Percentiles rank a stretch among this genome's conserved stretches.
These are phyloP conservation scores for Xylariaceae sp. DNA, from an alignment of 2,329 filamentous ascomycete genomes.

Conservation along the genomic window DNA sequence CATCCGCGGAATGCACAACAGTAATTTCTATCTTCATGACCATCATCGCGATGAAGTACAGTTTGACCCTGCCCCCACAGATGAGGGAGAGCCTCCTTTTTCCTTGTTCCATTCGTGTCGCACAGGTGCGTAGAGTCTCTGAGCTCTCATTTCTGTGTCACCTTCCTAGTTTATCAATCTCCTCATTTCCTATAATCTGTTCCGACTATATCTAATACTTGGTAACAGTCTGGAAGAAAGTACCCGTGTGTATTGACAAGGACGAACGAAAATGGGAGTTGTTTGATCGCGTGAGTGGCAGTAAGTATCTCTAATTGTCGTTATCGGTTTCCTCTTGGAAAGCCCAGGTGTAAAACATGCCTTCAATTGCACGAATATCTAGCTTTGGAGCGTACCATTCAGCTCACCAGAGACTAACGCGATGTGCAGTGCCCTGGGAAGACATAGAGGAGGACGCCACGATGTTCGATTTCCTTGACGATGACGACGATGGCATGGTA, in stretches of 20 bases:
- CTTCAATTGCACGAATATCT: too few relatives aligned
- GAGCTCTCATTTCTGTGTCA: too few relatives aligned
- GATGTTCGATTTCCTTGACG: slow-evolving; percentile 26
- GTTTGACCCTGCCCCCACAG: slow-evolving; percentile 39
- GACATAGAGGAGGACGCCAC: slow-evolving; percentile 28
- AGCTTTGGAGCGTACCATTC: too few relatives aligned
- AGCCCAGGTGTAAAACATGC: too few relatives aligned
- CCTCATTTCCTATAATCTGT: too few relatives aligned
- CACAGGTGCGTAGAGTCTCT: too few relatives aligned
- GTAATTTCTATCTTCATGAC: slow-evolving; percentile 28
- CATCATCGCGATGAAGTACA: slow-evolving; percentile 23
- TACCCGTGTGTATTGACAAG: slow-evolving; percentile 38
- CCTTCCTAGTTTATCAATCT: too few relatives aligned
- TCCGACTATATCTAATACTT: too few relatives aligned
- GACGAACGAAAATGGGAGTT: slow-evolving; percentile 45
- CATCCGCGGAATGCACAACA: slow-evolving; percentile 37
- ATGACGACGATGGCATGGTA: slow-evolving; percentile 21
- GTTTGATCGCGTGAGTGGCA: slow-evolving; percentile 37
- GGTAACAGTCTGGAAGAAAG: slow-evolving; percentile 50
- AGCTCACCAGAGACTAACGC: too few relatives aligned
- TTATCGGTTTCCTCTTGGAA: too few relatives aligned
- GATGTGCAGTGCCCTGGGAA: slow-evolving; percentile 21
- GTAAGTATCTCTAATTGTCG: not conserved
- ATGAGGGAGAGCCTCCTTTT: slow-evolving; percentile 39
- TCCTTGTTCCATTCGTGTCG: slow-evolving; percentile 39